Evolutionary conservation across 108 stramenopile genomes (phyloP).

Genomic region (Discostella stelligeroides): DNA sequence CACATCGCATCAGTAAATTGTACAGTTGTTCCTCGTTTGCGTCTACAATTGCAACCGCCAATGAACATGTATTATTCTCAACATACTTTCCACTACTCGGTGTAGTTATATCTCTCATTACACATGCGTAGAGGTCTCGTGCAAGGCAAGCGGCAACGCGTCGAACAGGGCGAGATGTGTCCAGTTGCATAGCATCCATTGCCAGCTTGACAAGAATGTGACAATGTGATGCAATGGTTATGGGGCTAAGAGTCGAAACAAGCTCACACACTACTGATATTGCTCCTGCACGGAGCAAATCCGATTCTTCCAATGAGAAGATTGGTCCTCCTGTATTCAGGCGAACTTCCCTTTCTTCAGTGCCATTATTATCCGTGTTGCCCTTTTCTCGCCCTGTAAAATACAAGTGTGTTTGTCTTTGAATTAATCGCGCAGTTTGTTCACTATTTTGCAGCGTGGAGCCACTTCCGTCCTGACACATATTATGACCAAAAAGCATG

Average conservation of each 20-base stretch:
- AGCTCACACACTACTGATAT: constrained; percentile 68
- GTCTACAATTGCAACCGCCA: constrained; percentile 56
- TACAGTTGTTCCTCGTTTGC: constrained; percentile 55
- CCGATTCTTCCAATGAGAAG: constrained; percentile 70
- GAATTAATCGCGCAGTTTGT: constrained; percentile 32
- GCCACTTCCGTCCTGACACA: background rate
- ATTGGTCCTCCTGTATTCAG: constrained; percentile 80
- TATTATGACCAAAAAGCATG: constrained; percentile 57
- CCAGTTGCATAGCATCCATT: constrained; percentile 53
- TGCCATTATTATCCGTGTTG: constrained; percentile 25
- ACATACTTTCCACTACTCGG: constrained; percentile 1
- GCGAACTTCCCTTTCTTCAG: constrained; percentile 57
- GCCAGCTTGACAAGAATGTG: constrained; percentile 42
- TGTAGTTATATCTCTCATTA: constrained; percentile 51
- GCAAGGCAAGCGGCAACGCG: constrained; percentile 72
- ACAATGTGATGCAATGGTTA: constrained; percentile 52
- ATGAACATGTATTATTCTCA: constrained; percentile 21
- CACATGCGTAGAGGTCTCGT: constrained; percentile 59
- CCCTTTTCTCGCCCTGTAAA: constrained; percentile 45
- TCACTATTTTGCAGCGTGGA: background rate
- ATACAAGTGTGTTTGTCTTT: constrained; percentile 62
- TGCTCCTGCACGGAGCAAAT: constrained; percentile 63
- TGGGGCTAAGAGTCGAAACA: constrained; percentile 41
- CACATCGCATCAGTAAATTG: constrained; percentile 28
- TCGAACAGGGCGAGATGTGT: constrained; percentile 59